phyloP scores from a whole-genome alignment of 177 flowering plant species.

The Vitis hybrid region DNA sequence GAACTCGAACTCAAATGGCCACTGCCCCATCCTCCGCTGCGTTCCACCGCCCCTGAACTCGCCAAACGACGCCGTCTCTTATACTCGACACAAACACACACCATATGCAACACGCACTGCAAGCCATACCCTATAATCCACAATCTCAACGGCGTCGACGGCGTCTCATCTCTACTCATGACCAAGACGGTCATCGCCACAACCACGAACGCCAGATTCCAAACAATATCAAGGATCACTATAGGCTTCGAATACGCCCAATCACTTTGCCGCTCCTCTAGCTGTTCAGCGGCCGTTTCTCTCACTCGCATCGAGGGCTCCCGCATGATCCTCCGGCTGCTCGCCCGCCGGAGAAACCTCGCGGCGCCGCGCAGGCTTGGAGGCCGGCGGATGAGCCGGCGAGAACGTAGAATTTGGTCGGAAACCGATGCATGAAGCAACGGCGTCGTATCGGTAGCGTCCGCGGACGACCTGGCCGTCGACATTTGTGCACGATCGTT shows the following conservation, averaged over 20 bases:
- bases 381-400: slow-evolving; percentile 32
- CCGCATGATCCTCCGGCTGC: slow-evolving; percentile 66
- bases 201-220: slow-evolving; percentile 73
- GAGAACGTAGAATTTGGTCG: slow-evolving; percentile 26
- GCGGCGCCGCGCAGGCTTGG: slow-evolving; percentile 57
- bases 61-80: slow-evolving; percentile 27
- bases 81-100: slow-evolving; percentile 58
- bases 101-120: slow-evolving; percentile 65
- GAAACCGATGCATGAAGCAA: slow-evolving; percentile 25
- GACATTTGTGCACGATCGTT: too few species aligned
- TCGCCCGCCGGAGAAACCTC: slow-evolving; percentile 61
- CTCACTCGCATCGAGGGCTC: slow-evolving; percentile 77
- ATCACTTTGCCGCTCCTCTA: slow-evolving; percentile 81
- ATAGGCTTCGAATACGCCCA: slow-evolving; percentile 90
- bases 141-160: slow-evolving; percentile 64
- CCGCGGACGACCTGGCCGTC: slow-evolving; percentile 4
- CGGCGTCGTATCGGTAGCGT: slow-evolving; percentile 32
- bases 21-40: slow-evolving; percentile 5
- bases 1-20: slow-evolving; percentile 30
- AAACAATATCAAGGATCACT: slow-evolving; percentile 61
- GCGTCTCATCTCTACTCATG: slow-evolving; percentile 51
- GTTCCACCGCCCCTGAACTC: slow-evolving; percentile 13
- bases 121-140: slow-evolving; percentile 76
- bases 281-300: slow-evolving; percentile 78
- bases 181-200: slow-evolving; percentile 46